Conservation (phyloP, 805 yeast genomes). For the Starmerella geochares region DNA sequence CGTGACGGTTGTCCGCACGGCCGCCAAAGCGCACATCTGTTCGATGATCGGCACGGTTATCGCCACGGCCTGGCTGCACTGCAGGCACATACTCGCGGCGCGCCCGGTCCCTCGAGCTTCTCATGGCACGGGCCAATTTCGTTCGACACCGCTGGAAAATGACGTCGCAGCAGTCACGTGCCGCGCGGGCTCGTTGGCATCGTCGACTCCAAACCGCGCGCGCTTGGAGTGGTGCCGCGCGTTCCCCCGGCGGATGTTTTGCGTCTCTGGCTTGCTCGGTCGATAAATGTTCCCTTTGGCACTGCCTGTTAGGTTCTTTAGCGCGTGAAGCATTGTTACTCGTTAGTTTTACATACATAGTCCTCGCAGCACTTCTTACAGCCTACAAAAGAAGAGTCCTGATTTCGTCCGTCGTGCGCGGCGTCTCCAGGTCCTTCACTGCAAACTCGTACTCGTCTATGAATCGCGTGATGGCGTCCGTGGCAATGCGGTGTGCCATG, state of each 20-base stretch:
- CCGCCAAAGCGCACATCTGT: not conserved
- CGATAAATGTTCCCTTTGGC: too few species aligned
- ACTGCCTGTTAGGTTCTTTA: not conserved
- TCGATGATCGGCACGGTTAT: not conserved
- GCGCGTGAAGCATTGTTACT: not conserved
- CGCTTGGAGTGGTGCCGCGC: too few species aligned
- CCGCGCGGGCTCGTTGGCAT: too few species aligned
- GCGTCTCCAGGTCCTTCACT: constrained; percentile 6
- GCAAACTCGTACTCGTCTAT: constrained; percentile 29
- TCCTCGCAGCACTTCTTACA: too few species aligned
- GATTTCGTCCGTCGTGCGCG: constrained; percentile 18
- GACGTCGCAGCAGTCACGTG: too few species aligned
- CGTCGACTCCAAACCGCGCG: too few species aligned
- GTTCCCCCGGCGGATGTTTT: too few species aligned
- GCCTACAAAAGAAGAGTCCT: constrained; percentile 9
- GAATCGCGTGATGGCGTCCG: constrained; percentile 29
- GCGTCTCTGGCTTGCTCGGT: too few species aligned
- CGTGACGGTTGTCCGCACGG: not conserved
- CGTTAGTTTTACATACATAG: too few species aligned
- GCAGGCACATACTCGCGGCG: constrained; percentile 6
- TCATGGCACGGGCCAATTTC: too few species aligned
- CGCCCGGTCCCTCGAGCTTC: constrained; percentile 3
- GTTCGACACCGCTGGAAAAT: too few species aligned
- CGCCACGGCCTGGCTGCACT: not conserved
- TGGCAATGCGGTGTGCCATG: constrained; percentile 28